Evolutionary conservation across 2,329 filamentous ascomycete genomes (phyloP).

Genomic region (Colletotrichum lupini): DNA sequence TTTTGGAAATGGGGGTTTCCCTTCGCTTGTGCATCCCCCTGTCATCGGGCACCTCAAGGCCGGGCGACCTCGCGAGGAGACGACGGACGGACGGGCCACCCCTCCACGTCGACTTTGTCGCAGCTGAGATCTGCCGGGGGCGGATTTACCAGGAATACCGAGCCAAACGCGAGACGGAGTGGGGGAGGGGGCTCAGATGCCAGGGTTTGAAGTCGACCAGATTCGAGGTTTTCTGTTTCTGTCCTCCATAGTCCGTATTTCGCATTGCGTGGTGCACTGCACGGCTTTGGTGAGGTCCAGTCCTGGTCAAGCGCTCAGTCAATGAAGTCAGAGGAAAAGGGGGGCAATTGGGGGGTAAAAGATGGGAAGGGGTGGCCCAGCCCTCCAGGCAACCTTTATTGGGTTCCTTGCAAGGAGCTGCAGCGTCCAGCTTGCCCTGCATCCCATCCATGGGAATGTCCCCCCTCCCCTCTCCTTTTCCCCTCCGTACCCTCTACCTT

Average conservation of each 20-base stretch:
- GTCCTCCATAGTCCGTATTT: too few relatives aligned
- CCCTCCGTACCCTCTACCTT: neutral
- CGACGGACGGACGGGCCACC: constrained; percentile 14
- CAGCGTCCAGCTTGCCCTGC: constrained; percentile 1
- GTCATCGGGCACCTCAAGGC: constrained; percentile 23
- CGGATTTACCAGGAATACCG: constrained; percentile 34
- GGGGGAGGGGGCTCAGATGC: neutral
- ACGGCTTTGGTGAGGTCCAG: neutral
- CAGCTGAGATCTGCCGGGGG: constrained; percentile 32
- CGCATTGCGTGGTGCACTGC: neutral
- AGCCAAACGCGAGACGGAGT: constrained; percentile 25
- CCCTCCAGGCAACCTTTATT: constrained; percentile 21
- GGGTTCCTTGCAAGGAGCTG: constrained; percentile 6
- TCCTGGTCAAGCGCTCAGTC: neutral
- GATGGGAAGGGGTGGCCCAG: neutral
- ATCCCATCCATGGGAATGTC: neutral
- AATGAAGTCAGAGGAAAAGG: constrained; percentile 1
- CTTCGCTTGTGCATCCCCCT: constrained; percentile 9
- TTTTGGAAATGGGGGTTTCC: constrained; percentile 31
- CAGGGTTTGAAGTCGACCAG: neutral
- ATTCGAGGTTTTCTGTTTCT: neutral
- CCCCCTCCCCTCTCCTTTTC: neutral
- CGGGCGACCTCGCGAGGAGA: neutral
- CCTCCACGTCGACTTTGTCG: constrained; percentile 16
- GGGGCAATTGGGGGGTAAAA: neutral